Percentiles rank a stretch among this genome's conserved stretches.
phyloP scores from a whole-genome alignment of 2,329 filamentous ascomycete genomes.

The Cordyceps tenuipes region DNA sequence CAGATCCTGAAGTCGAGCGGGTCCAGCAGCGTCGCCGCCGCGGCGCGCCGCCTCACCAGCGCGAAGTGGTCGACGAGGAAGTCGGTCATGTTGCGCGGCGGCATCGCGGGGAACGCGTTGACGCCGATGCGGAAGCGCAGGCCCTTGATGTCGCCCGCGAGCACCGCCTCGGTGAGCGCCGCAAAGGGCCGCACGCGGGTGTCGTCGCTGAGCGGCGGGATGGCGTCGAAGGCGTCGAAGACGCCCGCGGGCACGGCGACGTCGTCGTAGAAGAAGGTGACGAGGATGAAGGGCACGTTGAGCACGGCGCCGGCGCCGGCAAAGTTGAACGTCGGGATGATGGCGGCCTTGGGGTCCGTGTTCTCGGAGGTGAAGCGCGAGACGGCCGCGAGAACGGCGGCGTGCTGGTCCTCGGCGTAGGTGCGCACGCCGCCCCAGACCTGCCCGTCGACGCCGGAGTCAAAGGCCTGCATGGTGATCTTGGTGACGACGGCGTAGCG shows the following conservation, averaged over 20 bases:
- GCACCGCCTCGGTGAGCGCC: constrained; percentile 24
- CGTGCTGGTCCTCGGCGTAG: constrained; percentile 8
- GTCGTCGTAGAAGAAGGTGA: constrained; percentile 47
- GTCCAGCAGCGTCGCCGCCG: not conserved
- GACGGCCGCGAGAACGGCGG: constrained; percentile 9
- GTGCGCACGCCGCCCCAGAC: constrained; percentile 14
- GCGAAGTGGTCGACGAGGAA: constrained; percentile 16
- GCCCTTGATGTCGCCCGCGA: constrained; percentile 14
- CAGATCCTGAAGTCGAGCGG: constrained; percentile 13
- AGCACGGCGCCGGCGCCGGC: not conserved
- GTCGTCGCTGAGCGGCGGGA: constrained; percentile 34
- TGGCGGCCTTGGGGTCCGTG: constrained; percentile 12
- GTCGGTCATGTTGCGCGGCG: constrained; percentile 13
- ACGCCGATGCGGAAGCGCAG: constrained; percentile 15
- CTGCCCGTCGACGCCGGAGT: constrained; percentile 5
- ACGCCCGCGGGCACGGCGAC: constrained; percentile 40
- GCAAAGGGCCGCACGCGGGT: constrained; percentile 39
- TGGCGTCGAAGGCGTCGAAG: constrained; percentile 48
- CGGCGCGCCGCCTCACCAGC: not conserved
- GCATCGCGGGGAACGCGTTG: constrained; percentile 19
- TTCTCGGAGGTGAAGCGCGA: constrained; percentile 12
- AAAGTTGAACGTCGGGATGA: constrained; percentile 14
- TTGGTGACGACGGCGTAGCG: constrained; percentile 36
- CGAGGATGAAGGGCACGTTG: constrained; percentile 10
- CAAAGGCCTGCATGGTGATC: constrained; percentile 5